Conservation (phyloP, 23 red algal species). For the Agarophyton chilense region DNA sequence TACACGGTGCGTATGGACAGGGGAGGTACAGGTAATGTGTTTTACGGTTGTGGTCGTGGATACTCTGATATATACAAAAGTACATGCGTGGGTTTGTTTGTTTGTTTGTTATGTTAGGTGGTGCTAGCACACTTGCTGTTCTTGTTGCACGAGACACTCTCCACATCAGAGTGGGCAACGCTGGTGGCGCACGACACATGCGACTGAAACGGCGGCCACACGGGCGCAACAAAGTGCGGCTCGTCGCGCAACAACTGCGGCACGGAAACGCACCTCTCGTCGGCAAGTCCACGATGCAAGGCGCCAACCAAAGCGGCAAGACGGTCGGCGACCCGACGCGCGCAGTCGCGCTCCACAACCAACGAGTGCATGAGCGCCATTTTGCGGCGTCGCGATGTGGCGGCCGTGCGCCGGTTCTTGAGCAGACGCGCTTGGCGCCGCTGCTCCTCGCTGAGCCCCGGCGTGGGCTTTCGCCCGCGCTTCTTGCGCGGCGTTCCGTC, state of each 20-base stretch:
- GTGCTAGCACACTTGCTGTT: no score
- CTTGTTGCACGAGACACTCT: no score
- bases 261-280: background rate
- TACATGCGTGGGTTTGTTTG: no score
- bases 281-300: background rate
- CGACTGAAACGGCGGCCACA: conserved; percentile 8
- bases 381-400: conserved; percentile 46
- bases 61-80: no score
- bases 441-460: conserved; percentile 46
- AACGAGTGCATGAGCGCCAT: conserved; percentile 20
- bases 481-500: conserved; percentile 52
- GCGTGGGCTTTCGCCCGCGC: conserved; percentile 53
- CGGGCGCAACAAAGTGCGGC: background rate
- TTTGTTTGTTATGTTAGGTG: no score
- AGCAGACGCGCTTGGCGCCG: conserved; percentile 45
- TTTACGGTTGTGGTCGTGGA: no score
- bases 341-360: conserved; percentile 10
- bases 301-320: background rate
- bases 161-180: conserved; percentile 16
- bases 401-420: conserved; percentile 68
- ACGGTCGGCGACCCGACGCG: background rate
- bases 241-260: background rate
- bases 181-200: conserved; percentile 9
- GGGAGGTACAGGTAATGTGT: no score
- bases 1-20: background rate